phyloP scores from a whole-genome alignment of 2,329 filamentous ascomycete genomes.

The Ophiostoma sp. region DNA sequence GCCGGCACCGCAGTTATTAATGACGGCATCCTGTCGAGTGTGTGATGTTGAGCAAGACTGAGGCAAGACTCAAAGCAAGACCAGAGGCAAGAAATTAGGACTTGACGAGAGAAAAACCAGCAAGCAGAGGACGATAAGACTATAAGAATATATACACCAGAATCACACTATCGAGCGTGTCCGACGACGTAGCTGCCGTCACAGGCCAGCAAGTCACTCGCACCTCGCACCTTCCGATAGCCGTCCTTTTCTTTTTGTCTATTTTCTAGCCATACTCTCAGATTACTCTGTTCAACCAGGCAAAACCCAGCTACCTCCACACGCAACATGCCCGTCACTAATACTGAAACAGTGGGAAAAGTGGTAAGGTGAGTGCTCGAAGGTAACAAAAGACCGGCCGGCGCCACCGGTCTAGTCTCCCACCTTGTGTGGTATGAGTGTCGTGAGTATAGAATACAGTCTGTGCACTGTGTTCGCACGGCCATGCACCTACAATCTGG shows the following conservation, averaged over 20 bases:
- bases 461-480: not conserved
- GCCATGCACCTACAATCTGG: not conserved
- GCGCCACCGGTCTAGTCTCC: constrained; percentile 1
- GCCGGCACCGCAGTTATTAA: constrained; percentile 32
- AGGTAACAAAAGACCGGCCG: constrained; percentile 1
- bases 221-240: not conserved
- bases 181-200: not conserved
- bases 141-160: constrained; percentile 7
- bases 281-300: constrained; percentile 8
- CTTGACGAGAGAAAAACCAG: not conserved
- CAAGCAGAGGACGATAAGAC: not conserved
- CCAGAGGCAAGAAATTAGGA: not conserved
- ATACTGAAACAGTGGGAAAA: not conserved
- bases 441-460: not conserved
- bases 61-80: not conserved
- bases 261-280: not conserved
- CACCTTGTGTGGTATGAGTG: not conserved
- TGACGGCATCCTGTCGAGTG: constrained; percentile 27
- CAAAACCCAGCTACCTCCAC: not conserved
- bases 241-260: not conserved
- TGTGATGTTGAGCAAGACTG: not conserved
- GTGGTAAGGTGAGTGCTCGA: not conserved
- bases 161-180: not conserved
- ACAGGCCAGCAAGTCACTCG: not conserved
- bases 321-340: constrained; percentile 14